A percentile compares a stretch with the other conserved stretches of the same genome.
These are phyloP conservation scores for Chamaenerion angustifolium DNA, from an alignment of 345 rosid genomes.

Conservation along the genomic window DNA sequence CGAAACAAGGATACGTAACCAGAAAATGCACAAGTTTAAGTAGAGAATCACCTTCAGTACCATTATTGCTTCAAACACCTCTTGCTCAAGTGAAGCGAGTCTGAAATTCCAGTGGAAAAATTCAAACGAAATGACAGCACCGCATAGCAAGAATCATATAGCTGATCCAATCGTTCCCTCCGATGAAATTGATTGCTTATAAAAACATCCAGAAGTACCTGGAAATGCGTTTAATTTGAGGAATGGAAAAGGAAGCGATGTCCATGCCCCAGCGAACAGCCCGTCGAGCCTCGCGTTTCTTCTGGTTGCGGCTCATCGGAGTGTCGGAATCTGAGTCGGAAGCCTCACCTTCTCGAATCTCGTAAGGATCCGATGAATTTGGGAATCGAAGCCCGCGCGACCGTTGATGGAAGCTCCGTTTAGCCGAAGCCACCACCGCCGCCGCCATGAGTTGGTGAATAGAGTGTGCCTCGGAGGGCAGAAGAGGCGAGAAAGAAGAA, in stretches of 20 bases:
- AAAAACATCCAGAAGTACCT: conserved; percentile 15
- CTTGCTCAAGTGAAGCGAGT: conserved; percentile 50
- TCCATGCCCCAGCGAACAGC: conserved; percentile 78
- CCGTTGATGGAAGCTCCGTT: conserved; percentile 15
- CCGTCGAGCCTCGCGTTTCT: conserved; percentile 84
- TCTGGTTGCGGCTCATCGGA: conserved; percentile 61
- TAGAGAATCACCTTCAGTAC: conserved; percentile 48
- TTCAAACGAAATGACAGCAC: background rate
- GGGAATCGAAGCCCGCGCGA: conserved; percentile 20
- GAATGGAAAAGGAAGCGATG: conserved; percentile 51
- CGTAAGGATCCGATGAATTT: conserved; percentile 14
- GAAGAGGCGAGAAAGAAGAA: conserved; percentile 9
- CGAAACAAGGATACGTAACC: background rate
- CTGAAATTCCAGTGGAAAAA: conserved; percentile 13
- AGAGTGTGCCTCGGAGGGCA: conserved; percentile 6
- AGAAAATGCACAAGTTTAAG: background rate
- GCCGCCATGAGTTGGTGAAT: conserved; percentile 13
- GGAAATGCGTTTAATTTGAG: conserved; percentile 57
- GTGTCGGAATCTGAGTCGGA: conserved; percentile 39
- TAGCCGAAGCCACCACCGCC: conserved; percentile 17
- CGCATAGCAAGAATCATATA: background rate
- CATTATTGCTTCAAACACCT: conserved; percentile 64
- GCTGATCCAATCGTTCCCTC: background rate
- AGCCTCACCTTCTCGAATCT: conserved; percentile 16
- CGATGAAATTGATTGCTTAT: background rate